Evolutionary conservation across 148 eudicot species (phyloP), one percentile per base, ranked within the genome.

Genomic region (Rhododendron ovatum): DNA sequence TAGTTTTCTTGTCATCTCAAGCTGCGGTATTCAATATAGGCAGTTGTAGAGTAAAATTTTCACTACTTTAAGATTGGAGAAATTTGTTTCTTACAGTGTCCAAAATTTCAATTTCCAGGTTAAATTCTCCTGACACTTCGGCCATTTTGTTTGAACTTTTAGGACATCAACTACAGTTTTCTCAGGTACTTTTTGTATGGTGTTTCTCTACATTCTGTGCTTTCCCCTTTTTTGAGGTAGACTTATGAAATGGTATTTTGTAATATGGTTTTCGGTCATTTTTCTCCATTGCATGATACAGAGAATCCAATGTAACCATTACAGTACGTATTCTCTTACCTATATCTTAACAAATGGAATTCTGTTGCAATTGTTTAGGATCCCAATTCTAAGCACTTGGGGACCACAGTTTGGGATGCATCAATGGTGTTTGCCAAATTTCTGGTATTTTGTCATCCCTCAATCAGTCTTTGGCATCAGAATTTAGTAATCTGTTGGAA

Each of bases 371-470:
- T 81, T 86, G 79, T 86, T n/a, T 85, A 96, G 99, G 99, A 96
- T 90, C 99, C 99, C 30, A 96, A 96, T 92, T 96, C 99, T 84
- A 95, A 95, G 89, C 99, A 96, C 87, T 89, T 95, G 84, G 98
- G 99, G 51, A 96, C 99, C 80, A 96, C 99, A 24, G 98, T 96
- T 73, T 96, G 99, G 99, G 99, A 96, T 91, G 95, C 99, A 30
- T 96, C 99, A 69, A 91, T 96, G 98, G 99, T 95, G 80, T 90
- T 96, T 89, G 96, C 89, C 83, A 96, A 96, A 91, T 96, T 89
- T 91, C 90, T 96, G 98, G 99, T 96, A 92, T 81, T 67, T 24
- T 47, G 37, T 67, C 17, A 69, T 80, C 84, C 73, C 48, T 61
- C 37, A n/a, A 51, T 48, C 15, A 43, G 28, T 67, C 53, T 35